phyloP scores from a whole-genome alignment of 257 asterid species.

The Solanum medicagineum region DNA sequence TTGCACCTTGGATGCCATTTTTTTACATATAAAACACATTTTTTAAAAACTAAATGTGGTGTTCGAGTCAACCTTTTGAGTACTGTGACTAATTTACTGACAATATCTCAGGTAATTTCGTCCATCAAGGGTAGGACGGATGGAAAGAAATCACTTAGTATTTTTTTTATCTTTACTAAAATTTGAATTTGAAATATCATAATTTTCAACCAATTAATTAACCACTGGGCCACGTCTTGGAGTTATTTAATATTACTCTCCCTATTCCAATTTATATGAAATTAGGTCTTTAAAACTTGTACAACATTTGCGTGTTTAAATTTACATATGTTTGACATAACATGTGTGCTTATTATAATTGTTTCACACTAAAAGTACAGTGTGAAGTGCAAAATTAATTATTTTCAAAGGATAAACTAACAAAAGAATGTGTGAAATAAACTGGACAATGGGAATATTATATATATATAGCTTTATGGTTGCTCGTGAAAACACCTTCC shows the following conservation, averaged over 20 bases:
- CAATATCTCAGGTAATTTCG: too few relatives aligned
- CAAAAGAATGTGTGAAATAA: neutral
- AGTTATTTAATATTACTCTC: neutral
- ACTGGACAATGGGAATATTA: neutral
- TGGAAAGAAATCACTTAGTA: rapidly evolving
- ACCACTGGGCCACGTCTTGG: neutral
- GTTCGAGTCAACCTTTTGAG: neutral
- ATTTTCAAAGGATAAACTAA: neutral
- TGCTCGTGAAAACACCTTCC: neutral
- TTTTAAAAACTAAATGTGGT: too few relatives aligned
- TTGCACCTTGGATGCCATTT: neutral
- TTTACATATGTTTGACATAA: neutral
- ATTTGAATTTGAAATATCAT: neutral
- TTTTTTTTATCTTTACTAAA: neutral
- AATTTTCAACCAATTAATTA: neutral
- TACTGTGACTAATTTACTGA: neutral
- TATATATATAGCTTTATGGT: neutral
- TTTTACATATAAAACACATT: neutral
- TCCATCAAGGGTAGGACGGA: too few relatives aligned
- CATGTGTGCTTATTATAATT: neutral
- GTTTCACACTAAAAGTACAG: neutral
- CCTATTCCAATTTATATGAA: neutral
- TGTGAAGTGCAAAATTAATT: neutral
- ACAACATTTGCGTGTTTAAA: neutral
- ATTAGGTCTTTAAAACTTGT: neutral